Evolutionary conservation across 2,329 filamentous ascomycete genomes (phyloP), one percentile per base, ranked within the genome.

Genomic region (Aspergillus pseudotamarii): DNA sequence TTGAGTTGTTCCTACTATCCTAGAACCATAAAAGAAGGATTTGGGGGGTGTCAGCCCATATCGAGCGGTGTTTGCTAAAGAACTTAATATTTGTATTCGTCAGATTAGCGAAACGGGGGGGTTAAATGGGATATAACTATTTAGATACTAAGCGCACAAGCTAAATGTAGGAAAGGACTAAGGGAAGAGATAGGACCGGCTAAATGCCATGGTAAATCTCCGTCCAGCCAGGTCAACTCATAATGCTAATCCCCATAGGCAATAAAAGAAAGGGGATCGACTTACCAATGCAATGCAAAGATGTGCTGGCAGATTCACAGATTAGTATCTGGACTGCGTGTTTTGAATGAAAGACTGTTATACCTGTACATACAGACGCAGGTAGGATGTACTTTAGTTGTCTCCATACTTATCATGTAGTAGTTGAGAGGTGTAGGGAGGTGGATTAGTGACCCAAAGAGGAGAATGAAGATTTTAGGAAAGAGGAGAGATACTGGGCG

Each of bases 241-340:
- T 61, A 63, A 45, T 16, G 21, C 32, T 14, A 26, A 14, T 32
- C 51, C n/a, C 26, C 45, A 58, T 32, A 51, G 28, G 19, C 32
- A 28, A 50, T 26, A 60, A 57, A 23, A 41, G 48, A 14, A 46
- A 32, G 50, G 34, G 30, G 54, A 64, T 66, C 45, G 59, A 59
- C 66, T 61, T 21, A 64, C 51, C 14, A 48, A 64, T 68, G 62
- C 65, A 71, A 63, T 69, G 64, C 65, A 71, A 62, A 66, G 68
- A 72, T 73, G 69, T 65, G 71, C 68, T 73, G 71, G 69, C 70
- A 69, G 62, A 54, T 61, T 62, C 61, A 68, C 70, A 73, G 69
- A 66, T 66, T 68, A 59, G 34, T 62, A 69, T 65, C 66, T 66
- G 57, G 58, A 64, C 66, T 58, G 60, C 30, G 45, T 55, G 58